Percentiles rank a stretch among this genome's conserved stretches.
Conservation (phyloP, 2,329 filamentous ascomycete species). For the Colletotrichum orchidophilum region DNA sequence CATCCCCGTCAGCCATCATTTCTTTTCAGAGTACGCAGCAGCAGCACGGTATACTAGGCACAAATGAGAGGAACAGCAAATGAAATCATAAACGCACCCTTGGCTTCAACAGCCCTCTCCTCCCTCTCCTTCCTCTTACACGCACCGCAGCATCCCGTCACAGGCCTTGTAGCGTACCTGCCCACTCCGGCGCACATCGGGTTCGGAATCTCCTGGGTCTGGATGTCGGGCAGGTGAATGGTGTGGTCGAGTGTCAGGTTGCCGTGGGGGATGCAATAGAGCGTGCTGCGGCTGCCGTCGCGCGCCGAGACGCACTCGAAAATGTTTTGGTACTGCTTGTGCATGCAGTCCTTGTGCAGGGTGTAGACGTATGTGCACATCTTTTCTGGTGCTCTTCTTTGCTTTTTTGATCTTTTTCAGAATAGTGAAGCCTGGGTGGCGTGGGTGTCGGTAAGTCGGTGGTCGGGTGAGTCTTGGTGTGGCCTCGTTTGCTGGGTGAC, state of each 20-base stretch:
- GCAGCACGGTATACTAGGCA: background rate
- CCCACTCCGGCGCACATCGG: slow-evolving; percentile 35
- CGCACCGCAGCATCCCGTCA: slow-evolving; percentile 35
- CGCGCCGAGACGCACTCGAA: slow-evolving; percentile 41
- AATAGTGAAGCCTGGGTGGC: background rate
- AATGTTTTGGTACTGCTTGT: slow-evolving; percentile 47
- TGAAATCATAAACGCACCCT: background rate
- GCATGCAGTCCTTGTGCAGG: slow-evolving; percentile 40
- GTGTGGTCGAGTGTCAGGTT: slow-evolving; percentile 32
- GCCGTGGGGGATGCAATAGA: background rate
- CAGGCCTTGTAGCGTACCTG: slow-evolving; percentile 36
- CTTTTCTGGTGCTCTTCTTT: background rate
- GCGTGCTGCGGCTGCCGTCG: slow-evolving; percentile 23
- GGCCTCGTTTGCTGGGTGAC: background rate
- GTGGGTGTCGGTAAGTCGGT: too few relatives aligned
- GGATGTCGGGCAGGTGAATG: slow-evolving; percentile 26
- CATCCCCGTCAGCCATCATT: background rate
- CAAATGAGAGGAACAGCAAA: background rate
- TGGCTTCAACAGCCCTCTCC: background rate
- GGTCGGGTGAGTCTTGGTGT: background rate
- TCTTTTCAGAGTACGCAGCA: background rate
- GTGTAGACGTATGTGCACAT: slow-evolving; percentile 48
- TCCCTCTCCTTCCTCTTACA: slow-evolving; percentile 32
- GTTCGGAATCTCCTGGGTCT: slow-evolving; percentile 32
- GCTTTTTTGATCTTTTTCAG: background rate